A percentile compares a stretch with the other conserved stretches of the same genome.
Evolutionary conservation across 768 basidiomycete species (phyloP).

Genomic region (Auricularia auricula-judae): DNA sequence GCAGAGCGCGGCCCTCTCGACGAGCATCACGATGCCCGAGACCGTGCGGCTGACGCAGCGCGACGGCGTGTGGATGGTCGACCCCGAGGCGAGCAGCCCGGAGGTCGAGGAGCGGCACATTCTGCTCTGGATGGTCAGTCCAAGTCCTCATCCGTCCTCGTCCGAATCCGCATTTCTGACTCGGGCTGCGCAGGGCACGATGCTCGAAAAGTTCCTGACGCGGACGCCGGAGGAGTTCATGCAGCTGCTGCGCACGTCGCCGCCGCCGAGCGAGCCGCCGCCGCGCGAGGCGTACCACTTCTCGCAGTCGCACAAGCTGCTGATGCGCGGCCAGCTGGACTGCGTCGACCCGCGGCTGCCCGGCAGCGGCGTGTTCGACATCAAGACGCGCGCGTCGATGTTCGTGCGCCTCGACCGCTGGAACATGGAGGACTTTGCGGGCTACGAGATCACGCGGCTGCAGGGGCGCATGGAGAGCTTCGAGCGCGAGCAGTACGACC

Average conservation of each 20-base stretch:
- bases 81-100: slow-evolving; percentile 36
- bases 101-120: slow-evolving; percentile 49
- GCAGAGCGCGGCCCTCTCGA: slow-evolving; percentile 56
- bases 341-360: slow-evolving; percentile 72
- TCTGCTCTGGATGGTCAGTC: slow-evolving; percentile 61
- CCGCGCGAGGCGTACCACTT: slow-evolving; percentile 75
- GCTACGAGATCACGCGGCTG: slow-evolving; percentile 57
- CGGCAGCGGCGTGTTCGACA: slow-evolving; percentile 87
- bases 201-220: slow-evolving; percentile 85
- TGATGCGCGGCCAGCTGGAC: slow-evolving; percentile 95
- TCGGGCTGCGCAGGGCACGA: slow-evolving; percentile 48
- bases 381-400: slow-evolving; percentile 86
- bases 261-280: slow-evolving; percentile 18
- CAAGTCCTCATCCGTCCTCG: background rate
- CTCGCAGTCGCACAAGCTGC: slow-evolving; percentile 43
- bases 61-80: slow-evolving; percentile 44
- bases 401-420: slow-evolving; percentile 76
- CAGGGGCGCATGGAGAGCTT: slow-evolving; percentile 67
- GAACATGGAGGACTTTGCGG: slow-evolving; percentile 77
- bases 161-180: background rate
- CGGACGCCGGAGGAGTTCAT: slow-evolving; percentile 51
- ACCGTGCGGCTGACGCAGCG: slow-evolving; percentile 55
- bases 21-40: slow-evolving; percentile 68
- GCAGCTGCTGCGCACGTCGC: slow-evolving; percentile 33
- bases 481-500: slow-evolving; percentile 90